Evolutionary conservation across 2,329 filamentous ascomycete genomes (phyloP), one percentile per base, ranked within the genome.

Genomic region (Ceratocystis albifundus): DNA sequence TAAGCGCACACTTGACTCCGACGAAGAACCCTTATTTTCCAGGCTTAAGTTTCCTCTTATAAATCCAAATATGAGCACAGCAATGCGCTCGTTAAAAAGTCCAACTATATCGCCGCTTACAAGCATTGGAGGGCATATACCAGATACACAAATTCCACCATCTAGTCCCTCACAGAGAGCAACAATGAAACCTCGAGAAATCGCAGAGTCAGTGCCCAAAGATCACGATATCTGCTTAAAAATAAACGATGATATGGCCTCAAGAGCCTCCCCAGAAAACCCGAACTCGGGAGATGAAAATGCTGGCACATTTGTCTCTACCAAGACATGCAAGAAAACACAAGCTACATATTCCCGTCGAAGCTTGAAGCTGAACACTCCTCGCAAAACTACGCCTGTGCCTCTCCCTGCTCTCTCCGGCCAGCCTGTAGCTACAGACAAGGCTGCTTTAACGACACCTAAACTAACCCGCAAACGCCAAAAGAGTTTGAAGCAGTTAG

Each of bases 71-170:
- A 32, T n/a, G 20, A 17, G 4, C 12, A 17, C 20, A 17, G 17
- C 61, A 12, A n/a, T n/a, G 28, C n/a, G 41, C 17, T 28, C 61
- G 22, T 7, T 64, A 17, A 65, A 66, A 20, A 68, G 67, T 15
- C 67, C 67, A 25, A 66, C 64, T 17, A 32, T 68, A 12, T 66
- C 64, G 12, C 67, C 67, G 4, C 55, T 68, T 41, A 67, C 62
- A 3, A 63, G 50, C 48, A 44, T 62, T 4, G 44, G 41, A 7
- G 66, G 53, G 6, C 28, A 59, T 57, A 64, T 68, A 32, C 67
- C 67, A 20, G 64, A 68, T 59, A 68, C 67, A 12, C 64, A 66
- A 48, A 36, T 68, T 8, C 53, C 61, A 25, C 20, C 55, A 6
- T 59, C 28, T 3, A 59, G 55, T 12, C 55, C 55, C 7, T n/a